Evolutionary conservation across 2,329 filamentous ascomycete genomes (phyloP).

Genomic region (Penicillium sp.): DNA sequence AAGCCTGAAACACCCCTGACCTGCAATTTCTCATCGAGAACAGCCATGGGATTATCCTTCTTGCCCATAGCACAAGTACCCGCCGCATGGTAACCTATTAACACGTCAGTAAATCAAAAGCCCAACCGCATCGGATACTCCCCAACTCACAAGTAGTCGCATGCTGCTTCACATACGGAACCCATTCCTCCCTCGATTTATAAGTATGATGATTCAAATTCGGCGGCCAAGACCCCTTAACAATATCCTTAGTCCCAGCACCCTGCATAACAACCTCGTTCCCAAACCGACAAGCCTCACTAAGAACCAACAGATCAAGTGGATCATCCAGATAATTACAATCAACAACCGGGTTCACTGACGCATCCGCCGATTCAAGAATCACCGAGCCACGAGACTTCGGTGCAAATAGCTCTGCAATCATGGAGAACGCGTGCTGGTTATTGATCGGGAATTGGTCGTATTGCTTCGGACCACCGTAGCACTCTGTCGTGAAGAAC

Average conservation of each 20-base stretch:
- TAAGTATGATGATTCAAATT: slow-evolving; percentile 46
- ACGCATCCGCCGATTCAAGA: slow-evolving; percentile 43
- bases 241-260: slow-evolving; percentile 49
- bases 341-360: slow-evolving; percentile 49
- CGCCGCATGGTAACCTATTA: slow-evolving; percentile 47
- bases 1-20: slow-evolving; percentile 47
- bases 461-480: slow-evolving; percentile 53
- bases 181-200: slow-evolving; percentile 51
- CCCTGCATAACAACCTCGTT: slow-evolving; percentile 55
- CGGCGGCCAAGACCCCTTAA: slow-evolving; percentile 54
- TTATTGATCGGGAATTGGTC: slow-evolving; percentile 46
- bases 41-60: slow-evolving; percentile 41
- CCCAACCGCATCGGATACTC: background rate
- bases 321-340: slow-evolving; percentile 51
- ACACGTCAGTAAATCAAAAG: background rate
- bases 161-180: slow-evolving; percentile 48
- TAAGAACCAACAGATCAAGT: slow-evolving; percentile 51
- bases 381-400: slow-evolving; percentile 50
- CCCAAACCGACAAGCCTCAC: slow-evolving; percentile 50
- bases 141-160: slow-evolving; percentile 50
- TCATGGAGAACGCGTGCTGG: slow-evolving; percentile 51
- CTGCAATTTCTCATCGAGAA: slow-evolving; percentile 47
- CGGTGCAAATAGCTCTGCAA: slow-evolving; percentile 51
- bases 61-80: slow-evolving; percentile 52
- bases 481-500: slow-evolving; percentile 56